Conservation (phyloP, 1,284 basidiomycete genomes). For the Malassezia globosa region DNA sequence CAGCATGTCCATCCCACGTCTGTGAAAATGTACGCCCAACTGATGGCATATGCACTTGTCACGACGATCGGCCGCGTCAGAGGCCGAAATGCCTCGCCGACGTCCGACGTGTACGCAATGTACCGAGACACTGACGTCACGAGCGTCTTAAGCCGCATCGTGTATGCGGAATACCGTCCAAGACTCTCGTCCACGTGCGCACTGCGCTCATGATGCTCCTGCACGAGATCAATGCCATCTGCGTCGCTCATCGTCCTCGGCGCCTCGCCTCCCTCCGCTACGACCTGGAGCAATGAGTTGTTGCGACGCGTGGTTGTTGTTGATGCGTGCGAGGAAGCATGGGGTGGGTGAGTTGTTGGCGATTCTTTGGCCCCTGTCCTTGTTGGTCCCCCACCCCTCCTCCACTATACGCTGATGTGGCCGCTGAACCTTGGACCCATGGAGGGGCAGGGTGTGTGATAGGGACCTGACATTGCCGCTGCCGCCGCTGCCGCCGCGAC, state of each 20-base stretch:
- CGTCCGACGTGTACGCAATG: conserved; percentile 61
- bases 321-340: not conserved
- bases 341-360: conserved; percentile 1
- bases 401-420: no score
- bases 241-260: no score
- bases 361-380: no score
- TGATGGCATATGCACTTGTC: conserved; percentile 71
- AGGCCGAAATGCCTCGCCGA: conserved; percentile 84
- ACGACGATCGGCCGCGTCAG: conserved; percentile 68
- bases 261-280: no score
- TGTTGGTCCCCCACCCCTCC: no score
- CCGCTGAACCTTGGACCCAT: no score
- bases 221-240: not conserved
- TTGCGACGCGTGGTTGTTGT: no score
- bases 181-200: conserved; percentile 25
- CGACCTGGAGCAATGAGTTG: no score
- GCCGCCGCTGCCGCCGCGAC: no score
- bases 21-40: conserved; percentile 61
- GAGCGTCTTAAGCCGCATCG: conserved; percentile 34
- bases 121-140: conserved; percentile 26
- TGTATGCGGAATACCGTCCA: conserved; percentile 32
- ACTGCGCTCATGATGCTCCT: conserved; percentile 11
- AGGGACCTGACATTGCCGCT: no score
- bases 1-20: conserved; percentile 87
- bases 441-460: no score